These are phyloP conservation scores for Plasmodium malariae DNA, from an alignment of 169 alveolate genomes.

Conservation along the genomic window DNA sequence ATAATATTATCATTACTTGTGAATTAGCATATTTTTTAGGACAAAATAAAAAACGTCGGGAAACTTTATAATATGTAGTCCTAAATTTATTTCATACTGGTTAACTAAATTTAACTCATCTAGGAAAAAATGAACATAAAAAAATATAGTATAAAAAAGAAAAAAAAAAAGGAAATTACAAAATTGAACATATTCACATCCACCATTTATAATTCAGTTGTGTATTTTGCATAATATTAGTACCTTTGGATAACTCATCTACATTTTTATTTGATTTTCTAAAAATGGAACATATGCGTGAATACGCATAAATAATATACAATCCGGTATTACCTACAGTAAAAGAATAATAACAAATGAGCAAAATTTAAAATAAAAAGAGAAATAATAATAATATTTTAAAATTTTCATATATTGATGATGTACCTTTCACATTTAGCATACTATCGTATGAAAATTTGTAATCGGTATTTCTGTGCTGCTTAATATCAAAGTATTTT, in stretches of 20 bases:
- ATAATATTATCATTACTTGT: constrained; percentile 61
- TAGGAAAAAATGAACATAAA: not conserved
- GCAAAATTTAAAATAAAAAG: too few relatives aligned
- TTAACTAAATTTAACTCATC: constrained; percentile 75
- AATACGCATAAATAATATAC: constrained; percentile 95
- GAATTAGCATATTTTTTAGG: constrained; percentile 78
- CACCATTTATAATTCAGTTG: not conserved
- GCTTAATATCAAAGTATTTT: constrained; percentile 97
- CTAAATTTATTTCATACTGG: constrained; percentile 82
- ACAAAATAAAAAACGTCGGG: constrained; percentile 82
- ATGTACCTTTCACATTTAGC: constrained; percentile 98
- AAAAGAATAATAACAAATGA: not conserved
- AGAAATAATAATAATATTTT: not conserved
- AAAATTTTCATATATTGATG: not conserved
- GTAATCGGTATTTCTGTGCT: constrained; percentile 95
- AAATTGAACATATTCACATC: not conserved
- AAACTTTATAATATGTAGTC: constrained; percentile 81
- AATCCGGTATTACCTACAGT: constrained; percentile 93
- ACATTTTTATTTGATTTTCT: constrained; percentile 89
- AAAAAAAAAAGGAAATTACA: not conserved
- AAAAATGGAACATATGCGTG: constrained; percentile 95
- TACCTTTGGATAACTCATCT: constrained; percentile 42
- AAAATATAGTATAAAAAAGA: not conserved
- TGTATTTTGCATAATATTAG: not conserved
- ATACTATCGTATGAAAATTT: constrained; percentile 96